Evolutionary conservation across 805 yeast genomes (phyloP), one percentile per base, ranked within the genome.

Genomic region (Myxozyma kluyveri): DNA sequence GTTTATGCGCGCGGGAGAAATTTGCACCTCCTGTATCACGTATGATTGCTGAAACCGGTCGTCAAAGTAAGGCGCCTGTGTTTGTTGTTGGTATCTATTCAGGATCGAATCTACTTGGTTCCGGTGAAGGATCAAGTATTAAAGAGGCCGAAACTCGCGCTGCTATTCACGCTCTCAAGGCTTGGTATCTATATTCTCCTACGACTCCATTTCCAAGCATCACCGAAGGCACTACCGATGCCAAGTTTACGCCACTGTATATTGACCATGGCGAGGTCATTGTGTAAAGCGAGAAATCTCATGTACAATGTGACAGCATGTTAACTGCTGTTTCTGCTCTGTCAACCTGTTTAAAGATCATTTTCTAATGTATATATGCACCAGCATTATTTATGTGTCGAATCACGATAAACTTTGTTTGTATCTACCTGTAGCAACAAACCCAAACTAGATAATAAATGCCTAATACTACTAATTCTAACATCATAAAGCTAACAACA

Each of bases 81-180:
- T 93, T 80, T 62, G 85, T 91, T 12, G 95, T 91, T 31, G 98
- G 96, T 45, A 93, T 88, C 1, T 93, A 89, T 69, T 76, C 86
- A 52, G 98, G 96, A 32, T 75, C 76, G 12, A 81, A 81, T 58
- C 83, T 88, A 69, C 75, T 93, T 49, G 96, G 97, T 46, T 97
- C 93, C 70, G 96, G 96, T 38, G 88, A 86, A 65, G 99, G 98
- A 33, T 75, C 95, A 4, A 86, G 95, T 26, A 74, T 93, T 63
- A 80, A 79, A 59, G 98, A 93, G 71, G 96, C 97, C 32, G 87
- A 89, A 71, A 85, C 88, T 37, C 81, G 96, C 69, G 93, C 96
- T 32, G 87, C 89, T 47, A 95, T 89, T 31, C 85, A 86, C 68
- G 90, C 97, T 31, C 79, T 93, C 67, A 83, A 88, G 76, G 81